phyloP scores from a whole-genome alignment of 179 eudicot genomes.

The Beta lomatogona region DNA sequence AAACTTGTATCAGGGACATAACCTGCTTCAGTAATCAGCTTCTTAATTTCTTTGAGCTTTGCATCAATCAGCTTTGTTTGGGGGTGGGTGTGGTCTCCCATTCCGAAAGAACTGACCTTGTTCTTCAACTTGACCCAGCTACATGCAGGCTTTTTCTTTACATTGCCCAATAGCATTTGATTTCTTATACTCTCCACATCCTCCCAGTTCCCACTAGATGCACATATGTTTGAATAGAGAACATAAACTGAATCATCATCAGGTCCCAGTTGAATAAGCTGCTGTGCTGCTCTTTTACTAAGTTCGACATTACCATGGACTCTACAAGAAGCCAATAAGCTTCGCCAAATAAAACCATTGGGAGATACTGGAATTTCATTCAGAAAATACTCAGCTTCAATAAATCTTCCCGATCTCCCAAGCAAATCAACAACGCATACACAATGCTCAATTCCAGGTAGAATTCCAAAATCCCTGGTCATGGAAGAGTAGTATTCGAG shows the following conservation, averaged over 20 bases:
- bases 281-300: conserved; percentile 58
- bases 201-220: conserved; percentile 68
- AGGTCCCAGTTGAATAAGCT: conserved; percentile 58
- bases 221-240: conserved; percentile 73
- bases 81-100: conserved; percentile 56
- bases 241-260: conserved; percentile 84
- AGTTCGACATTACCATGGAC: conserved; percentile 67
- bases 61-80: conserved; percentile 36
- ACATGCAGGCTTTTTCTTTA: conserved; percentile 70
- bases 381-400: conserved; percentile 63
- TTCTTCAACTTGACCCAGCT: conserved; percentile 68
- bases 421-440: conserved; percentile 77
- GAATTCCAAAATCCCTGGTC: conserved; percentile 64
- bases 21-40: conserved; percentile 59
- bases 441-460: conserved; percentile 68
- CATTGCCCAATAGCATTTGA: conserved; percentile 50
- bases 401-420: conserved; percentile 70
- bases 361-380: conserved; percentile 71
- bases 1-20: conserved; percentile 61
- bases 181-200: conserved; percentile 56
- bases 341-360: conserved; percentile 70
- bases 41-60: conserved; percentile 56
- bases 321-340: conserved; percentile 66
- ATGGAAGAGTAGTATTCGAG: conserved; percentile 53
- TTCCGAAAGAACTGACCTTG: conserved; percentile 53